phyloP scores from a whole-genome alignment of 2,329 filamentous ascomycete genomes.

The Sarocladium brachiariae region DNA sequence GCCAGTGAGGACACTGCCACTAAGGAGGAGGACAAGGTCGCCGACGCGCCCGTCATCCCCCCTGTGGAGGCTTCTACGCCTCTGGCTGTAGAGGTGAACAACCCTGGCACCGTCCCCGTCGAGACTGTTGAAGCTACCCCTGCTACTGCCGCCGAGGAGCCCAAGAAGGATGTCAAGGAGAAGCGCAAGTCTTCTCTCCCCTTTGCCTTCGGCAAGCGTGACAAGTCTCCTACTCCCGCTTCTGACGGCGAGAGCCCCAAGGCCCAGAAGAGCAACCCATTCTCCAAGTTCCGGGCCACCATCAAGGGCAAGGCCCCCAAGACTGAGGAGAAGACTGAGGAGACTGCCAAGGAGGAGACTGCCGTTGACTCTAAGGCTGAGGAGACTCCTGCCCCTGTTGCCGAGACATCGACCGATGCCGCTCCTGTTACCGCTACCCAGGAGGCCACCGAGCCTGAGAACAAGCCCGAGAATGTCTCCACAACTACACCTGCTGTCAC shows the following conservation, averaged over 20 bases:
- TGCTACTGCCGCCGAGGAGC: constrained; percentile 39
- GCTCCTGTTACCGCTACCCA: constrained; percentile 21
- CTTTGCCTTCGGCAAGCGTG: constrained; percentile 77
- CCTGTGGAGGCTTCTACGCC: constrained; percentile 51
- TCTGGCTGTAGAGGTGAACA: constrained; percentile 47
- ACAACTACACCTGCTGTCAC: constrained; percentile 40
- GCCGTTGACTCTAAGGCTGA: constrained; percentile 19
- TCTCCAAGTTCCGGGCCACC: constrained; percentile 55
- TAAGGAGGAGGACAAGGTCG: constrained; percentile 37
- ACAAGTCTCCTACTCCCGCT: constrained; percentile 50
- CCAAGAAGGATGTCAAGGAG: constrained; percentile 60
- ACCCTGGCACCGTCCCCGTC: constrained; percentile 37
- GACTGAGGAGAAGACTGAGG: constrained; percentile 22
- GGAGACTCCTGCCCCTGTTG: constrained; percentile 24
- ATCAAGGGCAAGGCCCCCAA: constrained; percentile 40
- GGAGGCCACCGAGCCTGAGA: constrained; percentile 24
- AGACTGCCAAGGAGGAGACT: constrained; percentile 22
- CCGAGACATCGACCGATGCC: constrained; percentile 18
- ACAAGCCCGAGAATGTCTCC: constrained; percentile 34
- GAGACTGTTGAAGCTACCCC: constrained; percentile 39
- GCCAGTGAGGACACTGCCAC: constrained; percentile 20
- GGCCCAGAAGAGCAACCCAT: constrained; percentile 37
- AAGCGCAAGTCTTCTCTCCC: constrained; percentile 77
- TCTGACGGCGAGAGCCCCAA: constrained; percentile 48
- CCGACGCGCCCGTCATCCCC: constrained; percentile 51